Evolutionary conservation across 257 asterid species (phyloP), one percentile per base, ranked within the genome.

Genomic region (Solanum ossicruentum): DNA sequence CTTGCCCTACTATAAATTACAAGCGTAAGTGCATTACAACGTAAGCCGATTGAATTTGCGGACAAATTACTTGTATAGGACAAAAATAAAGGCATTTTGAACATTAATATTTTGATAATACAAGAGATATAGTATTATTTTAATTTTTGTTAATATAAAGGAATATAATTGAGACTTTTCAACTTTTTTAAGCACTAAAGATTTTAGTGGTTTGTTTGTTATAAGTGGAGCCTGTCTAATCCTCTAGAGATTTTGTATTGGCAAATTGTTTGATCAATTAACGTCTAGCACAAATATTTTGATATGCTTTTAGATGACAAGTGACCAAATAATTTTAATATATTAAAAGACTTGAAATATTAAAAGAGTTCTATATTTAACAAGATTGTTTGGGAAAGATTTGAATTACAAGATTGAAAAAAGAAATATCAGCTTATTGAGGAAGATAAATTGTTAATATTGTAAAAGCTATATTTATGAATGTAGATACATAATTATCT

Each of bases 381-480:
- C 4, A 0, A 4, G 21, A n/a, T 11, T n/a, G n/a, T n/a, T n/a
- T n/a, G 0, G 5, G n/a, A 12, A 13, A 58, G 7, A 1, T 58
- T 45, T 58, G 28, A 20, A 26, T 58, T 58, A 6, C 10, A 7
- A 2, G 28, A n/a, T 1, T 56, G 13, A 23, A 4, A 58, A 8
- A 6, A 32, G 8, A 58, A 58, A 1, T n/a, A 10, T 0, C 18
- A 56, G 23, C 8, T 56, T 8, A 3, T 58, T 58, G 28, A 58
- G 7, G 1, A 58, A n/a, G 28, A 58, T n/a, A 3, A 58, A 58
- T 10, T n/a, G 15, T 52, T 52, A 52, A 12, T 52, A 12, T 52
- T 52, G 13, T 12, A 52, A 12, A 41, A 41, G 1, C 45, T 4
- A 7, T 41, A 7, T 41, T 41, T 41, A 41, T 41, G 7, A 41